Base-by-base conservation (phyloP, 2,329 filamentous ascomycete species). In the Aureobasidium sp. region DNA sequence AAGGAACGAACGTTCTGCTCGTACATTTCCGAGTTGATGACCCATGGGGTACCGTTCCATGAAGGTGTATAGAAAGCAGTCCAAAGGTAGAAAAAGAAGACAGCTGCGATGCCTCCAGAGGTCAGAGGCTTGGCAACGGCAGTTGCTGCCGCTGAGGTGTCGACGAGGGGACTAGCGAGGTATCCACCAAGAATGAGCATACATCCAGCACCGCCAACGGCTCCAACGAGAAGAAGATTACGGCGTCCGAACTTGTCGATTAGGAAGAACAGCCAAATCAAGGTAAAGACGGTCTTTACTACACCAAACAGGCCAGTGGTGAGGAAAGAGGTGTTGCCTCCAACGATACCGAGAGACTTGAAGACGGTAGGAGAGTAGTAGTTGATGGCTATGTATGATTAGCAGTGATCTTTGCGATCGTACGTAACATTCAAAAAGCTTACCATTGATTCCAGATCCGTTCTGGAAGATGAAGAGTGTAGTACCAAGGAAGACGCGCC, bases 361-460 rank as follows among this genome's bases (percentile, higher is more conserved):
- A 90, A 89, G 11, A 90, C 81, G 0, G 82, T 86, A 0, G 87
- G 86, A 1, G 77, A 80, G 72, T 87, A 89, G 74, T 90, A 90
- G 21, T 51, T 51, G 33, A 63, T 63, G 1, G 57, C 61, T 35
- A 35, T 3, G 13, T 3, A 35, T 15, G 13, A 11, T 35, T 13
- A 35, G 33, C 13, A 35, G 10, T 31, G 29, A 10, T 31, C 29
- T 31, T 10, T 5, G 10, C 5, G 29, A 5, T 10, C 6, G 10
- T 10, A 10, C 10, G 29, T 31, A 31, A 6, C 10, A 10, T 31
- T 10, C 29, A 31, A 31, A 31, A 10, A 5, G 29, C 33, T 8
- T 35, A 35, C 33, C 33, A 25, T 63, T 63, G 25, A 63, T 60
- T 29, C 63, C 63, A 9, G 63, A 59, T 8, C 60, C 60, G 21